phyloP scores from a whole-genome alignment of 768 basidiomycete species.

The Naganishia vaughanmartiniae region DNA sequence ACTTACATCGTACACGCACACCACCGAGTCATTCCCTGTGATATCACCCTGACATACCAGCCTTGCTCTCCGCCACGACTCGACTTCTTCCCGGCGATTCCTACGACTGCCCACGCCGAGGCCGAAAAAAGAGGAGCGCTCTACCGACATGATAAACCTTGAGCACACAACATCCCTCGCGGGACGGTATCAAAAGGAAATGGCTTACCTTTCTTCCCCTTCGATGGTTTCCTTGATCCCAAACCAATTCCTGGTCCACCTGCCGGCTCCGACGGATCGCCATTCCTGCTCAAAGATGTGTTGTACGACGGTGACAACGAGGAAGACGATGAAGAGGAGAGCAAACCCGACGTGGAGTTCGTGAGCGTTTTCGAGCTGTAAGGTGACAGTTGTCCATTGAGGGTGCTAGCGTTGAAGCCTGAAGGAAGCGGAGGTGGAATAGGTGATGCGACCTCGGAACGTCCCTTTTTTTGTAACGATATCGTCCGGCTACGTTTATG shows the following conservation, averaged over 20 bases:
- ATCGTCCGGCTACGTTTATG: conserved; percentile 14
- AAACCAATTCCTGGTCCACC: not conserved
- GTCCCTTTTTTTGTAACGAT: conserved; percentile 9
- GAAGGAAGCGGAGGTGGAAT: not conserved
- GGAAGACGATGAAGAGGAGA: conserved; percentile 1
- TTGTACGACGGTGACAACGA: not conserved
- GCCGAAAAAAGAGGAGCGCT: conserved; percentile 14
- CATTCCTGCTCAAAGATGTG: not conserved
- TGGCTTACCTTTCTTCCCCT: conserved; percentile 8
- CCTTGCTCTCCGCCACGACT: conserved; percentile 19
- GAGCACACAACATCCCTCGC: not conserved
- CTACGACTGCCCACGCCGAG: conserved; percentile 8
- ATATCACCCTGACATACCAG: conserved; percentile 5
- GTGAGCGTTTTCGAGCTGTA: not conserved
- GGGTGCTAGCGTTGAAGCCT: not conserved
- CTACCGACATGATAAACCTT: not conserved
- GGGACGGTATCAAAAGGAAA: not conserved
- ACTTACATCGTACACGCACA: conserved; percentile 13
- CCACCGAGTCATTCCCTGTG: conserved; percentile 13
- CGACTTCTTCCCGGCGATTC: conserved; percentile 12
- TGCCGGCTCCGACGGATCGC: not conserved
- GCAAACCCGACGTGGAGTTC: not conserved
- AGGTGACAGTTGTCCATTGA: not conserved
- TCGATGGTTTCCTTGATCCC: conserved; percentile 6
- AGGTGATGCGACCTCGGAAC: not conserved